phyloP scores from a whole-genome alignment of 2,329 filamentous ascomycete genomes.

The Chaetomium olivaceum region DNA sequence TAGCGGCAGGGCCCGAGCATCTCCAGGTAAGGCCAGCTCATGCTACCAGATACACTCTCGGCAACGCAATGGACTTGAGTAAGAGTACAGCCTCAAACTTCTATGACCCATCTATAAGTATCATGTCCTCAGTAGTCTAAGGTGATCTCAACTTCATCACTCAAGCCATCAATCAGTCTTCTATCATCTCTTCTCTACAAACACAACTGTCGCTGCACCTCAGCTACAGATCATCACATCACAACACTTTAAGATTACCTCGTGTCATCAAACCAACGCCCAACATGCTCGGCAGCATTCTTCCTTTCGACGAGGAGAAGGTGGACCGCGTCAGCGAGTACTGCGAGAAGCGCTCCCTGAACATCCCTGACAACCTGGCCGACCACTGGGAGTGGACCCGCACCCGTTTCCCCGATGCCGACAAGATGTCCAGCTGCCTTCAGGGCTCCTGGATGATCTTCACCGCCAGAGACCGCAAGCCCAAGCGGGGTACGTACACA shows the following conservation, averaged over 20 bases:
- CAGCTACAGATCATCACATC: background rate
- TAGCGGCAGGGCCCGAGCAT: background rate
- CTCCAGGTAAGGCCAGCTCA: background rate
- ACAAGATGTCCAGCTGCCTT: slow-evolving; percentile 1
- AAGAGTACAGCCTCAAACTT: background rate
- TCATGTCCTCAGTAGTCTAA: background rate
- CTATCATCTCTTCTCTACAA: background rate
- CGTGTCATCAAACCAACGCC: background rate
- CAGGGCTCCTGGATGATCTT: background rate
- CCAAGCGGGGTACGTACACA: background rate
- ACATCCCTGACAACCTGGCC: background rate
- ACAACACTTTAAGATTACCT: background rate
- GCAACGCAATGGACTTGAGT: background rate
- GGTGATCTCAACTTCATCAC: background rate
- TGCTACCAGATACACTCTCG: background rate
- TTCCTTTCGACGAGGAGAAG: background rate
- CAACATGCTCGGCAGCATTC: background rate
- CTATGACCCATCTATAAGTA: background rate
- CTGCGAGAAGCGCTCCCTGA: background rate
- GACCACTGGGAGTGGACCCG: slow-evolving; percentile 1
- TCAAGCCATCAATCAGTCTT: background rate
- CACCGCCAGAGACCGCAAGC: background rate
- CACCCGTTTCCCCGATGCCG: background rate
- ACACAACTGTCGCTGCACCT: background rate
- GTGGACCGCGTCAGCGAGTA: slow-evolving; percentile 1